phyloP scores from a whole-genome alignment of 257 asterid genomes.

The Solanum appendiculatum region DNA sequence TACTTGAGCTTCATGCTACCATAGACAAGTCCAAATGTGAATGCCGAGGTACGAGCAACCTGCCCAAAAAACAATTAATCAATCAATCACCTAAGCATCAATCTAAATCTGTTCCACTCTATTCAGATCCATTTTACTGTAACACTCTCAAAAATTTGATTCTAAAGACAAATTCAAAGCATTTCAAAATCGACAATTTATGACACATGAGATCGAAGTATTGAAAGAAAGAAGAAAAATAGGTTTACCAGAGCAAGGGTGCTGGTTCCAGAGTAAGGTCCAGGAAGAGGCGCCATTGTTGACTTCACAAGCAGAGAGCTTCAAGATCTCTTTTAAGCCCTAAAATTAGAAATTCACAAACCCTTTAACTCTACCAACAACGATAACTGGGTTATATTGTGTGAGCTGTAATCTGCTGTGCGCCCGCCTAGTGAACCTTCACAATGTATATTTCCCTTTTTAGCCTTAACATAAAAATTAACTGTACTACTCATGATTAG shows the following conservation, averaged over 20 bases:
- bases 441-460: not conserved
- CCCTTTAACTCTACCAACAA: not conserved
- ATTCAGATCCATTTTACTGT: not conserved
- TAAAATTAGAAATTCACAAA: not conserved
- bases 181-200: not conserved
- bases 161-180: not conserved
- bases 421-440: not conserved
- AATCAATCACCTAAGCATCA: not conserved
- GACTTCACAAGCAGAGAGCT: not conserved
- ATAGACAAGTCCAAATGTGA: slow-evolving; percentile 28
- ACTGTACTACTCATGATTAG: not conserved
- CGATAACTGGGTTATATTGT: not conserved
- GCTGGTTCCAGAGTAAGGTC: slow-evolving; percentile 43
- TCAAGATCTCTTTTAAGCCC: slow-evolving; percentile 4
- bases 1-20: slow-evolving; percentile 39
- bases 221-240: not conserved
- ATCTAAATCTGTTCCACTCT: not conserved
- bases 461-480: not conserved
- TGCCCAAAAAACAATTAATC: not conserved
- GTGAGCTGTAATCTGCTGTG: not conserved
- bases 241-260: slow-evolving; percentile 35
- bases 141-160: not conserved
- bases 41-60: slow-evolving; percentile 34
- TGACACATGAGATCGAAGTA: not conserved
- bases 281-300: slow-evolving; percentile 33